These are phyloP conservation scores for Sordaria brevicollis DNA, from an alignment of 495 filamentous ascomycete species.

Conservation along the genomic window DNA sequence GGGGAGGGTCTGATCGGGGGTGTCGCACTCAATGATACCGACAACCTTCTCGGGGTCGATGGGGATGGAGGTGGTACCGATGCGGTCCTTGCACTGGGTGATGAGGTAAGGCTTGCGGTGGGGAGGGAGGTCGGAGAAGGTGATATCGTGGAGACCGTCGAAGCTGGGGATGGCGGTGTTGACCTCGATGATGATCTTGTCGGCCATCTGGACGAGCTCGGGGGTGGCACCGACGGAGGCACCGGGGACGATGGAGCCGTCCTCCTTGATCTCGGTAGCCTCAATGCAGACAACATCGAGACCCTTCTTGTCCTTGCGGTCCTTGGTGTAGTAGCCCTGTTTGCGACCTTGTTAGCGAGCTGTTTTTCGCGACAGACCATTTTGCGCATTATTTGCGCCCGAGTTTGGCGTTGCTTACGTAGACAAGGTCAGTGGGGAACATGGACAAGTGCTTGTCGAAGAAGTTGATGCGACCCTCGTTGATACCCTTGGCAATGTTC, in stretches of 20 bases:
- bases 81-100: slow-evolving; percentile 68
- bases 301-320: slow-evolving; percentile 53
- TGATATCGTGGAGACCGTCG: slow-evolving; percentile 86
- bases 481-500: slow-evolving; percentile 83
- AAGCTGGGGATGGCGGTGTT: slow-evolving; percentile 81
- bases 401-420: slow-evolving; percentile 20
- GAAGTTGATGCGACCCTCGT: slow-evolving; percentile 79
- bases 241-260: slow-evolving; percentile 82
- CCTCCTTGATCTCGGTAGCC: slow-evolving; percentile 82
- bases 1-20: slow-evolving; percentile 68
- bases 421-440: slow-evolving; percentile 83
- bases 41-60: slow-evolving; percentile 82
- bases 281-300: slow-evolving; percentile 82
- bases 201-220: slow-evolving; percentile 79
- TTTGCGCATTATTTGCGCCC: not conserved
- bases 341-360: not conserved
- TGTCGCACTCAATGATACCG: slow-evolving; percentile 75
- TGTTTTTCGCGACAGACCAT: not conserved
- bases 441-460: slow-evolving; percentile 90
- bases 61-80: slow-evolving; percentile 77
- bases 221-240: slow-evolving; percentile 80
- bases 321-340: slow-evolving; percentile 65
- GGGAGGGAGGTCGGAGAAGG: slow-evolving; percentile 74
- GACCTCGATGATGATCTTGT: slow-evolving; percentile 91
- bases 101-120: slow-evolving; percentile 77